Percentiles rank a stretch among this genome's conserved stretches.
These are phyloP conservation scores for Scleroderma citrinum DNA, from an alignment of 768 basidiomycete species.

Conservation along the genomic window DNA sequence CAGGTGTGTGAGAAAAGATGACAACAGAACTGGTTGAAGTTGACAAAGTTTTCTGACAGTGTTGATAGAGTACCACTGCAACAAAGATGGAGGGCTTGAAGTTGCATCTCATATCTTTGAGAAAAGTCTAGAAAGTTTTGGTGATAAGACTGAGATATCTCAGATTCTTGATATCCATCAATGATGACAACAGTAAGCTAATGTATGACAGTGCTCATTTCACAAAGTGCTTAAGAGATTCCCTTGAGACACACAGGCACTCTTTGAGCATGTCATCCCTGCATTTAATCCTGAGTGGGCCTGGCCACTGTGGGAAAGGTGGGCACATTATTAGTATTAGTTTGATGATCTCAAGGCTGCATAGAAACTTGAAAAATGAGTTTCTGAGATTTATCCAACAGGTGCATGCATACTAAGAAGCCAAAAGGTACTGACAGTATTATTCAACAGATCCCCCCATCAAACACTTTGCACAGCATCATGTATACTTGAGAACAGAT, in stretches of 20 bases:
- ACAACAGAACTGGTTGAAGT: not conserved
- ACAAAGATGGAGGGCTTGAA: constrained; percentile 61
- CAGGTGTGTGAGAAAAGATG: constrained; percentile 47
- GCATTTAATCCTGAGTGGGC: constrained; percentile 76
- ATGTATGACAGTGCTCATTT: not conserved
- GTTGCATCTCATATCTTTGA: constrained; percentile 92
- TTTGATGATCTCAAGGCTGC: constrained; percentile 89
- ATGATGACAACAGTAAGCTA: constrained; percentile 87
- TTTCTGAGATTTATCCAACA: constrained; percentile 80
- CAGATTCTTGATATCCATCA: constrained; percentile 88
- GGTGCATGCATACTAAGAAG: constrained; percentile 41
- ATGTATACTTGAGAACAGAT: constrained; percentile 67
- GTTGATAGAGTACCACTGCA: constrained; percentile 90
- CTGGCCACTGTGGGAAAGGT: constrained; percentile 88
- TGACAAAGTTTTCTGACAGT: constrained; percentile 43
- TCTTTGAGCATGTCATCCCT: constrained; percentile 85
- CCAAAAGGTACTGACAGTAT: not conserved
- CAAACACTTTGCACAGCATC: constrained; percentile 84
- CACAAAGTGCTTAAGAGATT: constrained; percentile 4
- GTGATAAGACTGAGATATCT: constrained; percentile 80
- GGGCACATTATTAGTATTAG: constrained; percentile 93
- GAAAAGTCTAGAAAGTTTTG: constrained; percentile 80
- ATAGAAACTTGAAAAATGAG: constrained; percentile 84
- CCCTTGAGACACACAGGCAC: constrained; percentile 79
- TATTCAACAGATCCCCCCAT: constrained; percentile 70